Conservation (phyloP, 2,329 filamentous ascomycete genomes). For the Colletotrichum sp. region DNA sequence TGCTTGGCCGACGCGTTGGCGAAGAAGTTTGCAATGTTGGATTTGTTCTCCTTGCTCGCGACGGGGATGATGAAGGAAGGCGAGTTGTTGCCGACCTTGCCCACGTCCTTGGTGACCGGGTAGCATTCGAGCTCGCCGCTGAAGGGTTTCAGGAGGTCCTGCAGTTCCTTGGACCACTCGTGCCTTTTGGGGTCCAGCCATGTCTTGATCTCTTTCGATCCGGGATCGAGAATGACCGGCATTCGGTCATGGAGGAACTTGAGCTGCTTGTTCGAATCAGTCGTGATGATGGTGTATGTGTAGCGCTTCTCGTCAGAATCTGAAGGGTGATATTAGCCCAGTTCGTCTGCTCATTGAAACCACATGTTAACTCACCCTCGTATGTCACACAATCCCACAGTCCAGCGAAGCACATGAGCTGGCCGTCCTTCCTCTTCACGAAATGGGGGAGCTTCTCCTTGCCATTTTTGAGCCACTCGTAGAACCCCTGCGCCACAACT, state of each 20-base stretch:
- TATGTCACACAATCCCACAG: slow-evolving; percentile 89
- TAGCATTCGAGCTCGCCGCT: slow-evolving; percentile 83
- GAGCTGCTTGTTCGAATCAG: slow-evolving; percentile 80
- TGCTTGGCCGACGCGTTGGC: slow-evolving; percentile 56
- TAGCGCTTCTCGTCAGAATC: slow-evolving; percentile 74
- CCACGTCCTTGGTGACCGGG: slow-evolving; percentile 85
- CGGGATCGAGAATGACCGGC: slow-evolving; percentile 88
- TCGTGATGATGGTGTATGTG: slow-evolving; percentile 95
- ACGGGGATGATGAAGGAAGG: slow-evolving; percentile 83
- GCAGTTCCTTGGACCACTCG: slow-evolving; percentile 80
- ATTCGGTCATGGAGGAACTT: slow-evolving; percentile 92
- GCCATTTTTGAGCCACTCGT: slow-evolving; percentile 88
- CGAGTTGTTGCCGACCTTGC: slow-evolving; percentile 92
- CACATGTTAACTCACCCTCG: slow-evolving; percentile 58
- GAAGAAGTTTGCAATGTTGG: slow-evolving; percentile 92
- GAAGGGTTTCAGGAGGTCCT: slow-evolving; percentile 80
- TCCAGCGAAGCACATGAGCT: slow-evolving; percentile 87
- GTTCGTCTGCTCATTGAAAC: background rate
- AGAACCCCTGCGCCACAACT: slow-evolving; percentile 90
- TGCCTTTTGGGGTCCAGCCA: slow-evolving; percentile 80
- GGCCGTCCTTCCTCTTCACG: slow-evolving; percentile 79
- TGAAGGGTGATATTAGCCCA: background rate
- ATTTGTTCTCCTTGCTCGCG: slow-evolving; percentile 86
- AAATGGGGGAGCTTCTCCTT: slow-evolving; percentile 88
- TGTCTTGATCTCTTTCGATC: slow-evolving; percentile 68